Evolutionary conservation across 768 basidiomycete genomes (phyloP).

Genomic region (Rhizopogon rudus): DNA sequence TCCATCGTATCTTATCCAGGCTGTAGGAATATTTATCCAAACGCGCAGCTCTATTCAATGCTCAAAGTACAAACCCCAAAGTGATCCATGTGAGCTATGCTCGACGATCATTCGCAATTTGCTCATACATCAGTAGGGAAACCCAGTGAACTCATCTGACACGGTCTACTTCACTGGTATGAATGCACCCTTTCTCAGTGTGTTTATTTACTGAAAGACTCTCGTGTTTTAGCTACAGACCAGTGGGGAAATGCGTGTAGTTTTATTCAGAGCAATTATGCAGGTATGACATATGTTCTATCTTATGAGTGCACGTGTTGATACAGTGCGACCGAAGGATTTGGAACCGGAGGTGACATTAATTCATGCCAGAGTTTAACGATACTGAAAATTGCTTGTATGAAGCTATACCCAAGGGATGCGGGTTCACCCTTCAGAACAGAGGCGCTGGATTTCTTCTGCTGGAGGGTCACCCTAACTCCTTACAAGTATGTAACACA

Average conservation of each 20-base stretch:
- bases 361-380: no score
- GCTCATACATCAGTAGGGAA: conserved; percentile 46
- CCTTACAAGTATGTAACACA: conserved; percentile 49
- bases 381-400: neutral
- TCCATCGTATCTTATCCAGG: neutral
- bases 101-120: conserved; percentile 2
- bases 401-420: conserved; percentile 84
- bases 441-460: conserved; percentile 84
- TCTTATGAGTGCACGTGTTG: neutral
- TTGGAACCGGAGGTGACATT: conserved; percentile 77
- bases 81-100: conserved; percentile 55
- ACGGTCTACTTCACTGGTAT: conserved; percentile 91
- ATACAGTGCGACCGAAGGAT: conserved; percentile 43
- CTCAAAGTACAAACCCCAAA: conserved; percentile 55
- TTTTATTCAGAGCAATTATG: conserved; percentile 85
- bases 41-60: conserved; percentile 78
- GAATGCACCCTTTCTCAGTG: conserved; percentile 1
- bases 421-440: conserved; percentile 96
- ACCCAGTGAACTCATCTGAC: conserved; percentile 81
- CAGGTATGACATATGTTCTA: conserved; percentile 40
- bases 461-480: conserved; percentile 79
- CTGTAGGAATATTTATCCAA: conserved; percentile 74
- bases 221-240: conserved; percentile 56
- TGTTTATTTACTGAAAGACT: neutral
- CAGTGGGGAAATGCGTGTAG: conserved; percentile 90